Base-by-base conservation (phyloP, 805 yeast species). In the Metschnikowia henanensis region DNA sequence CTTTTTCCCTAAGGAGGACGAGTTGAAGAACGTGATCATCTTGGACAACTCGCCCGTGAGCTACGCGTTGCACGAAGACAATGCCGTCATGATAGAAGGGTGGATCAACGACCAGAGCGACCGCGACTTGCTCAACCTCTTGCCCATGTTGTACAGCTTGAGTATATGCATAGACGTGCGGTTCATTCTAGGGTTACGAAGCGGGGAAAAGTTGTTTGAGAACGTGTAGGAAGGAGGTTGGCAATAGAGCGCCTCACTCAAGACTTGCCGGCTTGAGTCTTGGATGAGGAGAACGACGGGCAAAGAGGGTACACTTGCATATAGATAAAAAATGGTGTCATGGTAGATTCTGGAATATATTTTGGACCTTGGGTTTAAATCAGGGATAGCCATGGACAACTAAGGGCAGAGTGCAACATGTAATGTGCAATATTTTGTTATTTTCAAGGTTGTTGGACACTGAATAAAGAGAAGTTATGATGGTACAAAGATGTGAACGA, bases 61-160 rank as follows among this genome's bases (percentile, higher is more conserved):
- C 58, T 94, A 87, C 61, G 83, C 88, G 13, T 67, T 80, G 61
- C 91, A 92, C 62, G 87, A 82, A 46, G 83, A 83, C 52, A 94
- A 94, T 58, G 99, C 96, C 1, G 84, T 94, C 18, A 82, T 85
- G 68, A 89, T 94, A 6, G 97, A 91, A 65, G 98, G 99, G 35
- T 94, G 99, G 99, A 89, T 94, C 50, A 88, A 87, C 59, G 99
- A 94, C 64, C 96, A 95, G n/a, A 79, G 84, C 29, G 99, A 94
- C 59, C 72, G 83, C 18, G 96, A 89, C 57, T 68, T 94, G 46
- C 69, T 94, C 64, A 83, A 89, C 55, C 66, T 94, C 40, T 63
- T 94, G 33, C 98, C 99, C 1, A 67, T 94, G 58, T 66, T 89
- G 33, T 78, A 82, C 56, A 83, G 92, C 21, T 65, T 94, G 56